phyloP scores from a whole-genome alignment of 2,329 filamentous ascomycete species.

The Arthrobotrys musiformis region DNA sequence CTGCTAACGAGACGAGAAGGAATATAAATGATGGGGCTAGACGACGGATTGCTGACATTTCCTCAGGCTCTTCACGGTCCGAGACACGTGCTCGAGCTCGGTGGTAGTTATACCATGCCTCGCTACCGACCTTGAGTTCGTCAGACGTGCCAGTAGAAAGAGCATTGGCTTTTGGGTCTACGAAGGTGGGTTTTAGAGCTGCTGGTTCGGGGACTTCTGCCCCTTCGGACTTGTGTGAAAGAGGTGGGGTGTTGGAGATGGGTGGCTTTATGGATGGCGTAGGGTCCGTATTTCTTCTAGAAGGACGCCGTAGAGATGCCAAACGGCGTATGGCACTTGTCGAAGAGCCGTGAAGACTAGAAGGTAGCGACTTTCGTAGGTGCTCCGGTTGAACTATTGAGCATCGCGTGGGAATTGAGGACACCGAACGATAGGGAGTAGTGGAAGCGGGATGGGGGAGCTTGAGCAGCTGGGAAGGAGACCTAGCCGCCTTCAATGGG shows the following conservation, averaged over 20 bases:
- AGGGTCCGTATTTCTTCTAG: slow-evolving; percentile 5
- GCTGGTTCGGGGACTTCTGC: neutral
- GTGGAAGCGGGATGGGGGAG: neutral
- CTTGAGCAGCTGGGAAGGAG: neutral
- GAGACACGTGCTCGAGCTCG: slow-evolving; percentile 17
- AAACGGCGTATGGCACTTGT: slow-evolving; percentile 2
- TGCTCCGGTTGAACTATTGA: neutral
- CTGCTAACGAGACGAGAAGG: slow-evolving; percentile 60
- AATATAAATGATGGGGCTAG: slow-evolving; percentile 62
- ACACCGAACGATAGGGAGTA: slow-evolving; percentile 12
- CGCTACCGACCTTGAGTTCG: slow-evolving; percentile 28
- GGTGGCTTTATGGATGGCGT: neutral
- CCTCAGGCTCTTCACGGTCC: slow-evolving; percentile 35
- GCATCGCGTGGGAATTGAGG: neutral
- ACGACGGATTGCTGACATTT: slow-evolving; percentile 58
- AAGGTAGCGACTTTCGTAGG: neutral
- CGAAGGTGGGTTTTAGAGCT: neutral
- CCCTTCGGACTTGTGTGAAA: neutral
- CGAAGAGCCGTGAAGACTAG: neutral
- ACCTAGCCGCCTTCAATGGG: slow-evolving; percentile 7
- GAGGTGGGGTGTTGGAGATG: neutral
- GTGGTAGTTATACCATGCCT: slow-evolving; percentile 43
- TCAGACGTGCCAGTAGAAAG: neutral
- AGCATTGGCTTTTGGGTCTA: slow-evolving; percentile 8
- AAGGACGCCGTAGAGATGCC: slow-evolving; percentile 27